Conservation (phyloP, 768 basidiomycete genomes). For the Serendipita sp. region DNA sequence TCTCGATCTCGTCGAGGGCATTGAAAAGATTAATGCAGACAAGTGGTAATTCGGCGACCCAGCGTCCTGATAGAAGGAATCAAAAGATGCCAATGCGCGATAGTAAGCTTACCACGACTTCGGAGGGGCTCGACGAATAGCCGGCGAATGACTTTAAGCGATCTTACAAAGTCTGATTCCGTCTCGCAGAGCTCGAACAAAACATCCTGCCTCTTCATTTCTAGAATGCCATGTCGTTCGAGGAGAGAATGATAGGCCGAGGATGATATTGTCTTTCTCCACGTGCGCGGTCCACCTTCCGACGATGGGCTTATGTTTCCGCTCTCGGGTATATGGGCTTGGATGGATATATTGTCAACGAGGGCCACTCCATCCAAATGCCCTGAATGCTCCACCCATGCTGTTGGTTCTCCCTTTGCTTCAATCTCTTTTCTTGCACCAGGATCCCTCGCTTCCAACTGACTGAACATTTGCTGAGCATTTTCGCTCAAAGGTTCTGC, state of each 20-base stretch:
- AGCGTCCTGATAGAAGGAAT: background rate
- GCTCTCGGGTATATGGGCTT: too few species aligned
- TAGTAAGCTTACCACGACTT: conserved; percentile 35
- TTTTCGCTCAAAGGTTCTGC: background rate
- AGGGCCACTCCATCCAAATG: too few species aligned
- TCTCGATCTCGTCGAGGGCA: conserved; percentile 77
- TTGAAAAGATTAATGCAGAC: conserved; percentile 63
- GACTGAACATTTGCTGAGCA: background rate
- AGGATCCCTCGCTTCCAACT: background rate
- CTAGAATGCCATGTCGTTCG: conserved; percentile 30
- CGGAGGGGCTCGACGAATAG: conserved; percentile 69
- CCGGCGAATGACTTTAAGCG: conserved; percentile 47
- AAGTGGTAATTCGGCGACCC: conserved; percentile 30
- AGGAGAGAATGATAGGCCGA: conserved; percentile 24
- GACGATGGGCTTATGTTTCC: too few species aligned
- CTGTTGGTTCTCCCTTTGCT: too few species aligned
- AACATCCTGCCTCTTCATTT: conserved; percentile 47
- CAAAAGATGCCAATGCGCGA: conserved; percentile 49
- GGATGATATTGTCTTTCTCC: conserved; percentile 22
- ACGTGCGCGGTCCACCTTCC: conserved; percentile 14
- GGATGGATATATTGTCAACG: too few species aligned
- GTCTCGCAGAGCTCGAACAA: conserved; percentile 54
- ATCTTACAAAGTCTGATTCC: conserved; percentile 53
- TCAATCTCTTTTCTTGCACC: too few species aligned
- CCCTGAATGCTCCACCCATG: too few species aligned